Base-by-base conservation (phyloP, 1,284 basidiomycete genomes). In the Ceratorhiza oryzae-sativae region DNA sequence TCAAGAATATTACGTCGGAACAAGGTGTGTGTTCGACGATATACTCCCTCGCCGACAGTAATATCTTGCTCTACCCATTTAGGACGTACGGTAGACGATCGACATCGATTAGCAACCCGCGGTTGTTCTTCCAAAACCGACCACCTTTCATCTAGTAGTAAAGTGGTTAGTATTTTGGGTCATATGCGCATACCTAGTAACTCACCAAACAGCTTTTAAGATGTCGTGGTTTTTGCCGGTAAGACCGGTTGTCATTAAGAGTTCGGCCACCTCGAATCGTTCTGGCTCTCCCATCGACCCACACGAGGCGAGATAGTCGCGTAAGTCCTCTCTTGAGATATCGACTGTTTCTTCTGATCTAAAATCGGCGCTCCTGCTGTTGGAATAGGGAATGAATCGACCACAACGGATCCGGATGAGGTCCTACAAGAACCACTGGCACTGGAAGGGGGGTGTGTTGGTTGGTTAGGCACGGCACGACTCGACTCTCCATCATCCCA, bases 161-260 rank as follows among this genome's bases (percentile, higher is more conserved):
- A 5, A 18, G 36, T n/a, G 36, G 25, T 56, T 34, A 56, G 55
- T 34, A 18, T 20, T 32, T 56, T 20, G 5, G 34, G 18, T 36
- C 18, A 56, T n/a, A 32, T 56, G 55, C 55, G 30, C 25, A 12
- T 51, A 30, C 3, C 18, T 2, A 8, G 15, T 27, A 15, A 42
- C 63, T 68, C 34, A 68, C 63, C 49, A 42, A 39, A 25, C 36
- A 30, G 34, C 49, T 42, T 36, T 39, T 68, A 4, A 68, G 49
- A 27, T 68, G 36, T 15, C 51, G 23, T 39, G 27, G 9, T 23
- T 51, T 18, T 51, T 25, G 9, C 15, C 45, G 3, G 13, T 63
- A 9, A 63, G 60, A 20, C 60, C 60, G 10, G 27, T 63, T n/a
- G 60, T 63, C 60, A 63, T 63, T 20, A 63, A 36, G 5, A 63